Conservation (phyloP, 192 early-diverging fungal species). For the Cetraspora pellucida region DNA sequence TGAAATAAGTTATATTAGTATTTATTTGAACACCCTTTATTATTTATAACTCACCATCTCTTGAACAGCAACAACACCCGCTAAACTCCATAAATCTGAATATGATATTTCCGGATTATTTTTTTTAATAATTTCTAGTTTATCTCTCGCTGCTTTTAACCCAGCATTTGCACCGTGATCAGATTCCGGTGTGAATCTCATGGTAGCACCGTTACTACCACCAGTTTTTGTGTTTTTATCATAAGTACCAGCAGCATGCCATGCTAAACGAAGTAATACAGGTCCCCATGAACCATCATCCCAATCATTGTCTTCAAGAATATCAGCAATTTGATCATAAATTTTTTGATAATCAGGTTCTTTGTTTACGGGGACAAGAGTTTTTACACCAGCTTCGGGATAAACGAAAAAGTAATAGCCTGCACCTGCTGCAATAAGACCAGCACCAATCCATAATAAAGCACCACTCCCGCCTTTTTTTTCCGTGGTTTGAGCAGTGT, state of each 20-base stretch:
- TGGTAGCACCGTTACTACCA: conserved; percentile 76
- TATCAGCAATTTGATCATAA: conserved; percentile 76
- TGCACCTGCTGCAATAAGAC: conserved; percentile 9
- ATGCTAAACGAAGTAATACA: conserved; percentile 79
- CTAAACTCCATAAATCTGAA: conserved; percentile 82
- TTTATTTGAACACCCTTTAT: not conserved
- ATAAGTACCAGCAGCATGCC: conserved; percentile 85
- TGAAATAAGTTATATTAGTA: not conserved
- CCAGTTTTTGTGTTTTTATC: conserved; percentile 67
- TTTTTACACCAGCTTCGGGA: not conserved
- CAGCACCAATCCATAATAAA: not conserved
- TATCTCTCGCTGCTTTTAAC: conserved; percentile 68
- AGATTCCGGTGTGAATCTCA: conserved; percentile 70
- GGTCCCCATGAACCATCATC: conserved; percentile 83
- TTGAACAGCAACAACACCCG: conserved; percentile 76
- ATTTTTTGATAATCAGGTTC: conserved; percentile 67
- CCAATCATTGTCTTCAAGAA: conserved; percentile 75
- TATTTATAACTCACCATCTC: conserved; percentile 51
- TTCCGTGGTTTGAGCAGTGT: not conserved
- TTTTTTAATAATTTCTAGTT: conserved; percentile 75
- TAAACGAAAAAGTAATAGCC: conserved; percentile 7
- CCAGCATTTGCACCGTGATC: conserved; percentile 77
- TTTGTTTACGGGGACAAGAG: conserved; percentile 46
- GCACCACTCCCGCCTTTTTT: not conserved
- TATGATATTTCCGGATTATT: conserved; percentile 84